phyloP scores from a whole-genome alignment of 2,329 filamentous ascomycete species.

The Calonectria honghensis region DNA sequence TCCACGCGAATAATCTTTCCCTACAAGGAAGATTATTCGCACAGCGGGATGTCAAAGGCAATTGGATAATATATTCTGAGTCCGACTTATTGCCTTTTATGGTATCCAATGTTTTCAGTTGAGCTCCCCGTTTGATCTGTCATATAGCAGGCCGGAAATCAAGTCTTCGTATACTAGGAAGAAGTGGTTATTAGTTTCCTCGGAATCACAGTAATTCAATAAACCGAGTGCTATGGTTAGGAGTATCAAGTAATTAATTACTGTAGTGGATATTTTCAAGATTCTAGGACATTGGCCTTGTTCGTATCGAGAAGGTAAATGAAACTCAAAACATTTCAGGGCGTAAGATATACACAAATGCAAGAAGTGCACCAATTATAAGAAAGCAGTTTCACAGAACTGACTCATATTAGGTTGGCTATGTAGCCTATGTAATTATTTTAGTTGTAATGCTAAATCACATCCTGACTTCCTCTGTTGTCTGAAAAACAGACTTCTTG shows the following conservation, averaged over 20 bases:
- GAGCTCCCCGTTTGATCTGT: neutral
- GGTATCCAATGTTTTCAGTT: neutral
- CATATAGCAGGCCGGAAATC: neutral
- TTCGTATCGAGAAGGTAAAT: too few species aligned
- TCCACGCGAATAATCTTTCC: neutral
- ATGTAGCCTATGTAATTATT: neutral
- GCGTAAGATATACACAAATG: too few species aligned
- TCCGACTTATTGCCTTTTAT: neutral
- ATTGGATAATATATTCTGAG: neutral
- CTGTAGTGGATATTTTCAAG: too few species aligned
- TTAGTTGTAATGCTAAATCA: neutral
- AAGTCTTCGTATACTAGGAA: too few species aligned
- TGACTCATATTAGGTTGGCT: neutral
- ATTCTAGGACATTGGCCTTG: too few species aligned
- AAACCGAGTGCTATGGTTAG: too few species aligned
- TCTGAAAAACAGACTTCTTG: slow-evolving; percentile 53
- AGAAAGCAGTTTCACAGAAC: neutral
- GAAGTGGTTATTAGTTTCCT: neutral
- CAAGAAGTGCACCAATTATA: neutral
- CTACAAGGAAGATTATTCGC: neutral
- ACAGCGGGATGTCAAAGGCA: neutral
- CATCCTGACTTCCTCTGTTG: slow-evolving; percentile 5
- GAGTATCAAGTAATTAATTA: too few species aligned
- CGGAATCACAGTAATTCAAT: neutral
- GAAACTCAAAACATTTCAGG: too few species aligned